phyloP scores from a whole-genome alignment of 768 basidiomycete species.

The Termitomyces sp. region DNA sequence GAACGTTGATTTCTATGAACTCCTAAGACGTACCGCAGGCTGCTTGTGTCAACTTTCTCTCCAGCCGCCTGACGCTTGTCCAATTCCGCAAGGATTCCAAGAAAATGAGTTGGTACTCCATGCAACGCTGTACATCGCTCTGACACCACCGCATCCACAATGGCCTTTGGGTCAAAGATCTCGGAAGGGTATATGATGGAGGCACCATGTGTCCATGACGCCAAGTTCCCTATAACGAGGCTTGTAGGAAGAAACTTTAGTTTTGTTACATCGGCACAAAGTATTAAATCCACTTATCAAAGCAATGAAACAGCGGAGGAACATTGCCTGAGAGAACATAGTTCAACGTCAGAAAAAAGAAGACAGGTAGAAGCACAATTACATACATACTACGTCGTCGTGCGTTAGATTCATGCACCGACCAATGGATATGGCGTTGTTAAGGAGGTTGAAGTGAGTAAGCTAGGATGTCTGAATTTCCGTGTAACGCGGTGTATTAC shows the following conservation, averaged over 20 bases:
- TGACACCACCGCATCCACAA: constrained; percentile 62
- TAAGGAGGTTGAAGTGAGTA: constrained; percentile 74
- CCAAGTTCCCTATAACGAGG: constrained; percentile 76
- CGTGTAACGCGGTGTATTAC: background rate
- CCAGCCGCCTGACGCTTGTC: constrained; percentile 44
- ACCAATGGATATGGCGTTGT: constrained; percentile 69
- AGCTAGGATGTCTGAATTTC: constrained; percentile 35
- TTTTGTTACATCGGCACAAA: background rate
- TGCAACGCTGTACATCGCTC: constrained; percentile 77
- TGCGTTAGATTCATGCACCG: constrained; percentile 64
- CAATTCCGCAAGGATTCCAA: constrained; percentile 67
- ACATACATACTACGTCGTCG: constrained; percentile 64
- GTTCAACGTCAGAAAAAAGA: background rate
- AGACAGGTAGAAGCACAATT: background rate
- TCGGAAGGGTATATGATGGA: constrained; percentile 73
- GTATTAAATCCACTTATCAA: constrained; percentile 57
- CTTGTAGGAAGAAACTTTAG: constrained; percentile 33
- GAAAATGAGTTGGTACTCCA: constrained; percentile 83
- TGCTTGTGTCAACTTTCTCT: constrained; percentile 39
- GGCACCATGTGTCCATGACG: constrained; percentile 69
- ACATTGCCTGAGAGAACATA: constrained; percentile 53
- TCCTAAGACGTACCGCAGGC: constrained; percentile 43
- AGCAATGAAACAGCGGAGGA: constrained; percentile 83
- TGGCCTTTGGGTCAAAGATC: constrained; percentile 53
- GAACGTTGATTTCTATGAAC: background rate